phyloP scores from a whole-genome alignment of 768 basidiomycete species.

The Sporobolomyces phaffii region DNA sequence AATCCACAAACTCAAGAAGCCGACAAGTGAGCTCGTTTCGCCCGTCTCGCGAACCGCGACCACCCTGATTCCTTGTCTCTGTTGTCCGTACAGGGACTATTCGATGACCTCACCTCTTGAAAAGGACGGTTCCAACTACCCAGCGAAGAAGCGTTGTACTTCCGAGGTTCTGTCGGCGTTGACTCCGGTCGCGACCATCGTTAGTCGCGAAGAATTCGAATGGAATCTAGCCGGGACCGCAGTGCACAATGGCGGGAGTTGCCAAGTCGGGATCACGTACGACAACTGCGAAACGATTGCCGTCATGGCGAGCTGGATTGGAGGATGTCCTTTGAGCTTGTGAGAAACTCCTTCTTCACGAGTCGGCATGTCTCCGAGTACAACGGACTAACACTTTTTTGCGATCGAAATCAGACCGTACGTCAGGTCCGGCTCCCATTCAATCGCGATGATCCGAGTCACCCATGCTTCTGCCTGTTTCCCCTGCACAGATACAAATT shows the following conservation, averaged over 20 bases:
- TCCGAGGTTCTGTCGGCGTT: not conserved
- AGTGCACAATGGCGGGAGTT: constrained; percentile 18
- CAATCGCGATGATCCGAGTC: constrained; percentile 3
- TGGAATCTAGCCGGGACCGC: constrained; percentile 21
- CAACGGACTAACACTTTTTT: no score
- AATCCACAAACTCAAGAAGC: constrained; percentile 12
- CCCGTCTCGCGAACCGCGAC: no score
- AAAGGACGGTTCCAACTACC: constrained; percentile 4
- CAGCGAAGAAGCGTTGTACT: not conserved
- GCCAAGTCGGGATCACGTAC: constrained; percentile 21
- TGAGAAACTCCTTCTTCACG: not conserved
- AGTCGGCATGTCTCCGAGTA: no score
- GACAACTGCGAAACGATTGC: constrained; percentile 18
- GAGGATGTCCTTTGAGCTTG: constrained; percentile 12
- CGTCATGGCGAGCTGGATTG: constrained; percentile 17
- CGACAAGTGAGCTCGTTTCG: not conserved
- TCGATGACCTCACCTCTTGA: constrained; percentile 24
- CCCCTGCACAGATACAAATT: constrained; percentile 22
- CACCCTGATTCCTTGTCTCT: no score
- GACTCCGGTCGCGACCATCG: constrained; percentile 16
- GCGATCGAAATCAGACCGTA: no score
- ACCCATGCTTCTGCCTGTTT: no score
- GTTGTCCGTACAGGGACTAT: constrained; percentile 4
- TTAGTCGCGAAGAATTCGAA: constrained; percentile 11
- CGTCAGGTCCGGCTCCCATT: no score